Evolutionary conservation across 2,329 filamentous ascomycete genomes (phyloP), one percentile per base, ranked within the genome.

Genomic region (Helminthosporium solani): DNA sequence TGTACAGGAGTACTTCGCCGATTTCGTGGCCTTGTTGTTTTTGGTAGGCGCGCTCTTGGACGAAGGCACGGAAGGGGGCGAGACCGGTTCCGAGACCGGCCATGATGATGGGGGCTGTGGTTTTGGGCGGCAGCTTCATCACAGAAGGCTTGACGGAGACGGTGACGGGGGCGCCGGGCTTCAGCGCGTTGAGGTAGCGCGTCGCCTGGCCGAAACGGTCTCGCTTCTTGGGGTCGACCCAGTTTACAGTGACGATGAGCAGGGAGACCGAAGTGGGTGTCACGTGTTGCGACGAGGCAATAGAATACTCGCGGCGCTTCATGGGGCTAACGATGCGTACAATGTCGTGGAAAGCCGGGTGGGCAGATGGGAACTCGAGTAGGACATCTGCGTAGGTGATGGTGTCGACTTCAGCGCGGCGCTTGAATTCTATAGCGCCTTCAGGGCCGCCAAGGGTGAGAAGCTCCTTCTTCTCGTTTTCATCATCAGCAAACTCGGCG

Each of bases 281-380:
- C 33, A 97, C 92, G 61, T 92, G 90, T 75, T 99, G 94, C 44
- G 90, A 94, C 2, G 94, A 97, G 16, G 94, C 94, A 58, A 99
- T 97, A n/a, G 90, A 96, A 80, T 99, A 99, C 74, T 99, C 94
- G 63, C 94, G 84, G 50, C 94, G 88, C 81, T 99, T 99, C 77
- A 96, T 85, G 11, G 94, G 92, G 55, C 80, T 82, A 55, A 99
- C 87, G 51, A 99, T 90, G 63, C 85, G 86, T 53, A 88, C 82
- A 46, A 99, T 86, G 60, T 97, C 90, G 66, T 90, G 83, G 83
- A 97, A 94, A 49, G 78, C 78, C 5, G 92, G 94, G 61, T 86
- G 91, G 1, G 94, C 94, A 39, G 92, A 96, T 49, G 80, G 79
- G 78, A 94, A 97, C 71, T 96, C 90, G 41, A 90, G 80, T 18